These are phyloP conservation scores for Lachnellula occidentalis DNA, from an alignment of 2,329 filamentous ascomycete species.

Conservation along the genomic window DNA sequence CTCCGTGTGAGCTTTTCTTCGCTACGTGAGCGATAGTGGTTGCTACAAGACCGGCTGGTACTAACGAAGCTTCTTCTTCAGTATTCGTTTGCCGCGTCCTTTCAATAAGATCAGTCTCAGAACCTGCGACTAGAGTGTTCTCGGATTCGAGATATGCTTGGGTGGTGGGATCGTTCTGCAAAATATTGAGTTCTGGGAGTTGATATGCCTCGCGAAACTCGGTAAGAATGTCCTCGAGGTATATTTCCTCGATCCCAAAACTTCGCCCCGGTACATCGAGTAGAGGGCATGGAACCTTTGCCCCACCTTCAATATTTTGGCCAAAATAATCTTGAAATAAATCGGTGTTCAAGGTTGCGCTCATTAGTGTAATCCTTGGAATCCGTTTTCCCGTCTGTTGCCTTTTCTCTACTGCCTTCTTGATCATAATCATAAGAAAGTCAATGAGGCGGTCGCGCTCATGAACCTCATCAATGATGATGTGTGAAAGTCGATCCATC, in stretches of 20 bases:
- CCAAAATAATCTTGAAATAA: slow-evolving; percentile 80
- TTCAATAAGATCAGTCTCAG: background rate
- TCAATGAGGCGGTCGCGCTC: slow-evolving; percentile 90
- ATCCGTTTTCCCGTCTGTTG: slow-evolving; percentile 65
- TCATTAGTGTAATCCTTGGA: slow-evolving; percentile 88
- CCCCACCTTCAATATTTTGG: slow-evolving; percentile 55
- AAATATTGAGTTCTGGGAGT: background rate
- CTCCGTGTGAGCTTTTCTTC: slow-evolving; percentile 71
- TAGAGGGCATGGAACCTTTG: slow-evolving; percentile 53
- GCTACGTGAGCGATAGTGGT: slow-evolving; percentile 86
- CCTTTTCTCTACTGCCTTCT: slow-evolving; percentile 66
- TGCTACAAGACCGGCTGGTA: slow-evolving; percentile 60
- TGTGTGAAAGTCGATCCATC: slow-evolving; percentile 80
- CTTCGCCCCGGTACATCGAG: slow-evolving; percentile 85
- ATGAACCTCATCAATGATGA: slow-evolving; percentile 93
- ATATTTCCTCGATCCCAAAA: slow-evolving; percentile 79
- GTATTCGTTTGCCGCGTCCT: slow-evolving; percentile 9
- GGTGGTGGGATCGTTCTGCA: slow-evolving; percentile 36
- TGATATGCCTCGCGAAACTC: slow-evolving; percentile 49
- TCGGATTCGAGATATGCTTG: background rate
- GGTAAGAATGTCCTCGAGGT: slow-evolving; percentile 82
- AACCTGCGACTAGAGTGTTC: background rate
- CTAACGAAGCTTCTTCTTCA: slow-evolving; percentile 56
- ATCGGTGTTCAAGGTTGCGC: slow-evolving; percentile 81
- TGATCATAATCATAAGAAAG: slow-evolving; percentile 84